Conservation (phyloP, 352 stramenopile species). For the Phytophthora sp. region DNA sequence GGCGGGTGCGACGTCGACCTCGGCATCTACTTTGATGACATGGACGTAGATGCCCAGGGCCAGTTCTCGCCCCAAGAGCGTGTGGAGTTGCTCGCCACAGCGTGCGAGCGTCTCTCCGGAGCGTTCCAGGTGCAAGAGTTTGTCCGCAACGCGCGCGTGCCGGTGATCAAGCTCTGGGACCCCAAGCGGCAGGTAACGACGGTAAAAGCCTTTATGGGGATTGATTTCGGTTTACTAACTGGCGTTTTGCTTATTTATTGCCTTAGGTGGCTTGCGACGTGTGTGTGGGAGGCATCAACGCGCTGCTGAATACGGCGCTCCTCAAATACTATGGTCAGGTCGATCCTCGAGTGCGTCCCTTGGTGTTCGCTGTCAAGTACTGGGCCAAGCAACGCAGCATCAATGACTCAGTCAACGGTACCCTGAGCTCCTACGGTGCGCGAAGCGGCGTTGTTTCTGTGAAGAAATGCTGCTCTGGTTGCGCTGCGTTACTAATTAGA, state of each 20-base stretch:
- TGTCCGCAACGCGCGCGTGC: constrained; percentile 72
- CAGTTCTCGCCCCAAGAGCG: constrained; percentile 67
- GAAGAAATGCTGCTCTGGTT: background rate
- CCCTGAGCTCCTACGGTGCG: constrained; percentile 96
- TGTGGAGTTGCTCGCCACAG: constrained; percentile 60
- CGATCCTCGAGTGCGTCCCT: constrained; percentile 83
- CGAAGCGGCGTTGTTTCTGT: background rate
- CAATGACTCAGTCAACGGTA: constrained; percentile 97
- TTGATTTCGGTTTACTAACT: background rate
- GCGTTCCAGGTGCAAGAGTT: constrained; percentile 77
- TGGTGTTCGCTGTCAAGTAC: constrained; percentile 97
- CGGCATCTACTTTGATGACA: constrained; percentile 82
- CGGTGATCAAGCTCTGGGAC: constrained; percentile 85
- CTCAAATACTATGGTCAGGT: constrained; percentile 74
- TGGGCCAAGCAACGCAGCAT: constrained; percentile 97
- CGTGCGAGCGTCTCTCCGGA: constrained; percentile 44
- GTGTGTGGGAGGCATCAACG: constrained; percentile 74
- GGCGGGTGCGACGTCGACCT: constrained; percentile 83
- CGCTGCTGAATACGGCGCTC: constrained; percentile 81
- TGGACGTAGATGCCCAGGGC: constrained; percentile 58
- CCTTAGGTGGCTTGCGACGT: constrained; percentile 70
- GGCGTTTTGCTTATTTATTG: background rate
- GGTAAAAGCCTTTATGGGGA: background rate
- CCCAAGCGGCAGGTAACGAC: constrained; percentile 46
- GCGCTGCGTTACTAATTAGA: constrained; percentile 9